Base-by-base conservation (phyloP, 2,329 filamentous ascomycete genomes). In the Phoma herbarum region DNA sequence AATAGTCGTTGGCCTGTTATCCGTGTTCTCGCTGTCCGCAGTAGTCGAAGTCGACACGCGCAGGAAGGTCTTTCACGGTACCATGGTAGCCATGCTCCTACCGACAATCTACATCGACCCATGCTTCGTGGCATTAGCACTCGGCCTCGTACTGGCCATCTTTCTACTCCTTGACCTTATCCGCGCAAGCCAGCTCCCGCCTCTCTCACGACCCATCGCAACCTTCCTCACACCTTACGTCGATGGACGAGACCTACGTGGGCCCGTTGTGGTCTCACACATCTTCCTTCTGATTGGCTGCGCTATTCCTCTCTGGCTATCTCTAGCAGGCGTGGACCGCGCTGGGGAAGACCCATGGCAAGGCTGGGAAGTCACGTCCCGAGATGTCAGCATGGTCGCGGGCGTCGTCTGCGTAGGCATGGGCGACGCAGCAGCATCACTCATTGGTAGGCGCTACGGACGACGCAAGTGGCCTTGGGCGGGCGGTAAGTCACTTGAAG, bases 41-140 rank as follows among this genome's bases (percentile, higher is more conserved):
- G 82, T 91, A 48, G 93, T 91, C 65, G 93, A 97, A 78, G 94
- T 99, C 45, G 95, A 99, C 78, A 99, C 95, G 1, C 87, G 95
- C 48, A 88, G 95, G 49, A 99, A 99, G 77, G 91, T 98, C 23
- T 99, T 99, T 76, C 95, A 99, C 77, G 96, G 96, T 67, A 97
- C 94, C 85, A 98, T 98, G 90, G 94, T 98, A 8, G 88, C 88
- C 55, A 97, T 99, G 92, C 89, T 99, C 55, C 83, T 98, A 2
- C 93, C 95, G 0, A 88, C 91, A 1, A 91, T 90, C 2, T 97
- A 88, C 73, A 80, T 98, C 63, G 95, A 99, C 75, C 94, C 95
- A 0, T 84, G 89, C 39, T 98, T 92, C 76, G 88, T 89, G 48
- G 87, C 90, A 1, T 82, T 99, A 12, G 92, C 93, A 0, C 83